These are phyloP conservation scores for Mucor indicus DNA, from an alignment of 371 early-diverging fungal genomes.

Conservation along the genomic window DNA sequence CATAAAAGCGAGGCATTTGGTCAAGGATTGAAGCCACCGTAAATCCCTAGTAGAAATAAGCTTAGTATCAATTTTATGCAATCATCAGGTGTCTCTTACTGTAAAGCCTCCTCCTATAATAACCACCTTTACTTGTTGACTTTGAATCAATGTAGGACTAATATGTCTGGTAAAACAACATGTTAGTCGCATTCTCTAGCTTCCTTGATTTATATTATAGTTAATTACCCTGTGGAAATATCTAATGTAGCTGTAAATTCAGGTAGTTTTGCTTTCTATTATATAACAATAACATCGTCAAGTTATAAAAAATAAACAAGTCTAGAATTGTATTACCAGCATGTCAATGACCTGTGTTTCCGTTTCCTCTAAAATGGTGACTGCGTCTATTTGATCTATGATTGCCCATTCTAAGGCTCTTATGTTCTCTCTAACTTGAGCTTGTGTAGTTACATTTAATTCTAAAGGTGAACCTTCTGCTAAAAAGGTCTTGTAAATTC, in stretches of 20 bases:
- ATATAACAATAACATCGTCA: no score
- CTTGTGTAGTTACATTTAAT: conserved; percentile 25
- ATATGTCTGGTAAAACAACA: no score
- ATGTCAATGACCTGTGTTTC: conserved; percentile 26
- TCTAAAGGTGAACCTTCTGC: conserved; percentile 22
- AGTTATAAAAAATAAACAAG: no score
- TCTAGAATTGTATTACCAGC: conserved; percentile 22
- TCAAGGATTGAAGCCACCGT: conserved; percentile 40
- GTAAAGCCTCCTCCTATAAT: conserved; percentile 43
- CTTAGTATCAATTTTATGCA: background rate
- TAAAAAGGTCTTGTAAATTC: conserved; percentile 29
- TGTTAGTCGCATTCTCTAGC: no score
- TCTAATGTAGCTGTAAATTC: conserved; percentile 22
- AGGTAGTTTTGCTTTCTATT: conserved; percentile 19
- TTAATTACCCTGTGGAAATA: conserved; percentile 16
- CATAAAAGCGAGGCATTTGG: conserved; percentile 39
- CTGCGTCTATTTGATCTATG: conserved; percentile 19
- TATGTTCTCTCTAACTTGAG: conserved; percentile 22
- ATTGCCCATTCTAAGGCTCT: conserved; percentile 25
- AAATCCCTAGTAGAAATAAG: no score
- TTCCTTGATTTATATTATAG: no score
- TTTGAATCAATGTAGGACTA: conserved; percentile 6
- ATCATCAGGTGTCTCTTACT: conserved; percentile 13
- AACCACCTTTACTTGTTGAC: conserved; percentile 24
- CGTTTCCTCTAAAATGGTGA: conserved; percentile 25